Conservation (phyloP, 139 green algal genomes). For the Volvox reticuliferus region DNA sequence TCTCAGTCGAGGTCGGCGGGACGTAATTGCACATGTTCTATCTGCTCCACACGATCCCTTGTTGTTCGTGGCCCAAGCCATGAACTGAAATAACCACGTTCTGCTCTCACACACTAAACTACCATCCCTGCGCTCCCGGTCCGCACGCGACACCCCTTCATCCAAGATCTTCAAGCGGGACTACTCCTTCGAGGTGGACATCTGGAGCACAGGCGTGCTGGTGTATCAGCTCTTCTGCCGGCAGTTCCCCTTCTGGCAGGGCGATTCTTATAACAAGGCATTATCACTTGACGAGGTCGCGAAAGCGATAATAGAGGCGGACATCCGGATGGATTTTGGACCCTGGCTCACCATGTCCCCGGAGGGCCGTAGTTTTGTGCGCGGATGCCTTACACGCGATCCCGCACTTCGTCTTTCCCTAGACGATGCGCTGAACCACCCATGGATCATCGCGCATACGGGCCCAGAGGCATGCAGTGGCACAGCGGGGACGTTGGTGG, state of each 20-base stretch:
- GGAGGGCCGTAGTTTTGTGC: slow-evolving; percentile 60
- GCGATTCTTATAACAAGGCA: slow-evolving; percentile 44
- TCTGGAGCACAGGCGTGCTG: slow-evolving; percentile 86
- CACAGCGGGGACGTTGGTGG: slow-evolving; percentile 20
- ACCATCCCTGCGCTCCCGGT: no score
- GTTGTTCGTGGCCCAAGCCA: no score
- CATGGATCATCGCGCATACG: slow-evolving; percentile 54
- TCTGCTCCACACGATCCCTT: no score
- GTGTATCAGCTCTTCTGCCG: slow-evolving; percentile 79
- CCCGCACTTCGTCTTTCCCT: slow-evolving; percentile 54
- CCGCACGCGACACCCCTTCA: no score
- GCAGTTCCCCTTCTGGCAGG: slow-evolving; percentile 72
- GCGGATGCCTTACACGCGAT: slow-evolving; percentile 59
- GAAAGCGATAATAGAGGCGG: slow-evolving; percentile 44
- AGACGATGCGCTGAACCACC: slow-evolving; percentile 62
- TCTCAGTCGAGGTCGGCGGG: no score
- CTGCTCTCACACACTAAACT: no score
- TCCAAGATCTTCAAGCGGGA: slow-evolving; percentile 80
- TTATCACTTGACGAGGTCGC: slow-evolving; percentile 60
- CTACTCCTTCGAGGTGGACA: slow-evolving; percentile 81
- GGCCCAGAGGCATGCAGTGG: not conserved
- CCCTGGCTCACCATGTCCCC: slow-evolving; percentile 63
- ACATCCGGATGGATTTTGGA: slow-evolving; percentile 54
- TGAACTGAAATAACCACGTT: no score
- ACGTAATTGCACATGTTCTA: no score